Percentiles rank a stretch among this genome's conserved stretches.
Evolutionary conservation across 805 yeast species (phyloP).

Genomic region (Naumovozyma baii): DNA sequence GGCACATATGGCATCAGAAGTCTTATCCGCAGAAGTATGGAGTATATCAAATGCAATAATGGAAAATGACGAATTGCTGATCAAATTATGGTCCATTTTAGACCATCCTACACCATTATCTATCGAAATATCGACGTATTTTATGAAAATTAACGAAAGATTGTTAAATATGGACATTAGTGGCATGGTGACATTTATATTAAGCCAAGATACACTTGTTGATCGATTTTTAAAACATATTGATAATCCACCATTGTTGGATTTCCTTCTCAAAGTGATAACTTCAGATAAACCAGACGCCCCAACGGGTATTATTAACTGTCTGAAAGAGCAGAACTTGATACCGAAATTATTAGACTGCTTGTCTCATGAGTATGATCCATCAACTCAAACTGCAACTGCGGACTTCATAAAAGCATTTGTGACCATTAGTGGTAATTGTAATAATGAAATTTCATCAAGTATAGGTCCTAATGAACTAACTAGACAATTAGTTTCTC

Average conservation of each 20-base stretch:
- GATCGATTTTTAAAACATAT: constrained; percentile 75
- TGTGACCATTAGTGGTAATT: constrained; percentile 87
- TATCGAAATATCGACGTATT: constrained; percentile 71
- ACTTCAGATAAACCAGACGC: constrained; percentile 87
- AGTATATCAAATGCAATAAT: constrained; percentile 82
- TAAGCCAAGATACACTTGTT: constrained; percentile 60
- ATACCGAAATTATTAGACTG: constrained; percentile 64
- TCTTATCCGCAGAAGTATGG: constrained; percentile 88
- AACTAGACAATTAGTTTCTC: constrained; percentile 81
- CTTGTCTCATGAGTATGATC: constrained; percentile 55
- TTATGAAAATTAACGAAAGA: constrained; percentile 86
- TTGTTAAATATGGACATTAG: constrained; percentile 81
- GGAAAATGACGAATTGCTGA: constrained; percentile 57
- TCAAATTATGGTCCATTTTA: constrained; percentile 69
- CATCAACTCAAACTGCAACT: constrained; percentile 82
- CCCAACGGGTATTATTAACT: constrained; percentile 78
- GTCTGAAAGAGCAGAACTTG: constrained; percentile 60
- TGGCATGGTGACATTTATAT: constrained; percentile 61
- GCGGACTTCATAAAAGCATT: constrained; percentile 93
- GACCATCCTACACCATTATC: constrained; percentile 60
- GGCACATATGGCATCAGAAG: constrained; percentile 76
- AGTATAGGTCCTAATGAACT: constrained; percentile 94
- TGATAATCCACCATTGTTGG: constrained; percentile 92
- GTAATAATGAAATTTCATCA: constrained; percentile 74
- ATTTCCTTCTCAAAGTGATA: constrained; percentile 76